phyloP scores from a whole-genome alignment of 441 rosid species.

The Jatropha podagrica region DNA sequence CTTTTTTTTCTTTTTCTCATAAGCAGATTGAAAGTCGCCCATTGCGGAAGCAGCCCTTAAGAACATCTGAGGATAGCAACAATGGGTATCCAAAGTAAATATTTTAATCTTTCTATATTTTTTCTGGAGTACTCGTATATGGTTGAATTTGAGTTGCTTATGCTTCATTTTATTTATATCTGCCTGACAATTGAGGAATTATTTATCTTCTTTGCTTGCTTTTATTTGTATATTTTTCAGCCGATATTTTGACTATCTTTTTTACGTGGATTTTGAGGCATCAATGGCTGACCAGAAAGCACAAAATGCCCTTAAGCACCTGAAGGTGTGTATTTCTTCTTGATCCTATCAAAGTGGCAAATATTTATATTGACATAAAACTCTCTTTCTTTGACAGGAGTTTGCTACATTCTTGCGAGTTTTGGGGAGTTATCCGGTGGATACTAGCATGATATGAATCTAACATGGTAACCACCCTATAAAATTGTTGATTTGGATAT shows the following conservation, averaged over 20 bases:
- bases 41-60: conserved; percentile 62
- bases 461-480: conserved; percentile 25
- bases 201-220: not conserved
- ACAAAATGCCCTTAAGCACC: conserved; percentile 89
- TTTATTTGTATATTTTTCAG: conserved; percentile 15
- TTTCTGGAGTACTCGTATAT: conserved; percentile 3
- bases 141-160: not conserved
- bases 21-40: conserved; percentile 98
- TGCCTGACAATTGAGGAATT: not conserved
- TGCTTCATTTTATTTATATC: not conserved
- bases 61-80: conserved; percentile 60
- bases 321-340: conserved; percentile 50
- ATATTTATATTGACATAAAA: conserved; percentile 6
- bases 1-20: conserved; percentile 20
- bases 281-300: conserved; percentile 96
- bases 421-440: conserved; percentile 94
- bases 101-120: conserved; percentile 15
- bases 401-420: conserved; percentile 93
- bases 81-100: conserved; percentile 54
- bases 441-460: conserved; percentile 65
- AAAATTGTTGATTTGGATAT: not conserved
- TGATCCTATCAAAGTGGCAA: not conserved
- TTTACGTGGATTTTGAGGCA: conserved; percentile 97
- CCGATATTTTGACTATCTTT: conserved; percentile 91
- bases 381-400: conserved; percentile 52